Percentiles rank a stretch among this genome's conserved stretches.
phyloP scores from a whole-genome alignment of 129 eudicot genomes.

The Helianthus tuberosus region DNA sequence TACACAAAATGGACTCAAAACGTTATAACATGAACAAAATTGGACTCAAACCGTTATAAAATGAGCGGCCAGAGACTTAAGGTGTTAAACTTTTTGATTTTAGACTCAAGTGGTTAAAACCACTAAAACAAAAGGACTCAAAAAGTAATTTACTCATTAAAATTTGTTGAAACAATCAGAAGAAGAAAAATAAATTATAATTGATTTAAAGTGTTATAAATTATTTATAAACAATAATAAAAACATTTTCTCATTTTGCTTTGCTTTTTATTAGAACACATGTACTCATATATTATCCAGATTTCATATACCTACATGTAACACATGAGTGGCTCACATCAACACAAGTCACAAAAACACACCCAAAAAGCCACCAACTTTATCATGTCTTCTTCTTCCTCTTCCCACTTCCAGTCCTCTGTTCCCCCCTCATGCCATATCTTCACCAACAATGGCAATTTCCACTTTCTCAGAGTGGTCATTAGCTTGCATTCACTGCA shows the following conservation, averaged over 20 bases:
- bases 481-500: conserved; percentile 37
- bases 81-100: too few species aligned
- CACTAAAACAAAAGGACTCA: too few species aligned
- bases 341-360: conserved; percentile 29
- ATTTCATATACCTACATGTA: background rate
- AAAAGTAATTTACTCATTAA: too few species aligned
- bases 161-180: too few species aligned
- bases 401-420: background rate
- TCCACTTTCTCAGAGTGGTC: conserved; percentile 56
- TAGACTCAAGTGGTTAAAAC: too few species aligned
- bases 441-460: conserved; percentile 56
- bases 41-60: too few species aligned
- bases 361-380: conserved; percentile 21
- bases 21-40: too few species aligned
- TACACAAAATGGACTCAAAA: too few species aligned
- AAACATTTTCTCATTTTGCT: background rate
- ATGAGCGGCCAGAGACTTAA: too few species aligned
- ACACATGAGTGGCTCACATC: conserved; percentile 34
- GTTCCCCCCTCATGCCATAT: conserved; percentile 35
- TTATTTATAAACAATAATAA: background rate
- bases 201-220: too few species aligned
- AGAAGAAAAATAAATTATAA: too few species aligned
- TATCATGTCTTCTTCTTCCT: conserved; percentile 18
- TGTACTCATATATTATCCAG: conserved; percentile 28
- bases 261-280: background rate